These are phyloP conservation scores for Amaranthus tricolor DNA, from an alignment of 179 eudicot genomes.

Conservation along the genomic window DNA sequence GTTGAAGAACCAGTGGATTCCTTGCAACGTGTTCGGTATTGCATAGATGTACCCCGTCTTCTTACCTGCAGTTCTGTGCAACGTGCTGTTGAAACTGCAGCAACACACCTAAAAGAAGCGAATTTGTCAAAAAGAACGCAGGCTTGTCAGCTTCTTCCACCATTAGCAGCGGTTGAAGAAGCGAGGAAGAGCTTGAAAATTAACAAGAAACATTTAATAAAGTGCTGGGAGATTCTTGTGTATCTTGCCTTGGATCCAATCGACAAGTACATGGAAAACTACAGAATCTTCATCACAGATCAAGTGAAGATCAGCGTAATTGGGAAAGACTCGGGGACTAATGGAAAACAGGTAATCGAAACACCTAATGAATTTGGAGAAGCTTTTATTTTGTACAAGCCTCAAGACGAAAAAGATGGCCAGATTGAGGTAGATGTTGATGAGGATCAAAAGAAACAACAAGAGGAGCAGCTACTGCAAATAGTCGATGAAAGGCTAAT, in stretches of 20 bases:
- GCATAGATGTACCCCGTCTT: constrained; percentile 68
- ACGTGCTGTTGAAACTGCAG: constrained; percentile 42
- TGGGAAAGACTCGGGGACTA: constrained; percentile 63
- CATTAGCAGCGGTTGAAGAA: constrained; percentile 44
- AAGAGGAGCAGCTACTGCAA: constrained; percentile 65
- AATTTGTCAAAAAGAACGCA: constrained; percentile 71
- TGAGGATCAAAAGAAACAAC: constrained; percentile 46
- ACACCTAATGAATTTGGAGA: constrained; percentile 60
- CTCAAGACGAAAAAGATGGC: constrained; percentile 40
- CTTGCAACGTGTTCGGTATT: constrained; percentile 73
- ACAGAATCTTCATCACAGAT: constrained; percentile 49
- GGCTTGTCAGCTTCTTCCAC: constrained; percentile 50
- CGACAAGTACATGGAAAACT: constrained; percentile 70
- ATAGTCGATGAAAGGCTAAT: constrained; percentile 70
- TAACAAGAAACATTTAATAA: constrained; percentile 76
- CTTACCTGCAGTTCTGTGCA: constrained; percentile 48
- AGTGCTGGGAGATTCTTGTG: constrained; percentile 91
- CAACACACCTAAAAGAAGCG: constrained; percentile 58
- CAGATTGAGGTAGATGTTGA: constrained; percentile 42
- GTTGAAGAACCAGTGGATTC: constrained; percentile 91
- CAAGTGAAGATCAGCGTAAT: constrained; percentile 63
- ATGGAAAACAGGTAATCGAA: constrained; percentile 59
- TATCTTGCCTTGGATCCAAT: constrained; percentile 63
- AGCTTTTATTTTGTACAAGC: constrained; percentile 80
- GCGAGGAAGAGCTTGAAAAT: constrained; percentile 73